Evolutionary conservation across 2,329 filamentous ascomycete species (phyloP).

Genomic region (Apiospora kogelbergensis): DNA sequence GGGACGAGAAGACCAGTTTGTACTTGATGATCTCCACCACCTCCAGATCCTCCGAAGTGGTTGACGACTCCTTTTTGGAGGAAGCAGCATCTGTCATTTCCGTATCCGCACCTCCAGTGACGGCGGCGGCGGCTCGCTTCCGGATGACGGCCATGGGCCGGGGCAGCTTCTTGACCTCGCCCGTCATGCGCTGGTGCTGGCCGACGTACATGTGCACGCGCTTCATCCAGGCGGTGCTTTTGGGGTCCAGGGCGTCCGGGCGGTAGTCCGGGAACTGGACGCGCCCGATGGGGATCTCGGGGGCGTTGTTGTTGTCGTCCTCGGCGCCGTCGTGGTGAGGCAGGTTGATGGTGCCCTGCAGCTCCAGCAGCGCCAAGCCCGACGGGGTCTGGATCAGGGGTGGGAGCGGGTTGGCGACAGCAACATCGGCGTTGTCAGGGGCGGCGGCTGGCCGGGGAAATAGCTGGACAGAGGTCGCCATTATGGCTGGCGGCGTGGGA

Average conservation of each 20-base stretch:
- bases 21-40: constrained; percentile 84
- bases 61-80: constrained; percentile 28
- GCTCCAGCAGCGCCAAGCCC: constrained; percentile 84
- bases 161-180: constrained; percentile 84
- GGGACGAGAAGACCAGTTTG: constrained; percentile 80
- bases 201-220: constrained; percentile 86
- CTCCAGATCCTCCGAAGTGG: constrained; percentile 61
- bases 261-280: constrained; percentile 78
- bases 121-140: constrained; percentile 38
- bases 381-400: constrained; percentile 83
- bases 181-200: constrained; percentile 82
- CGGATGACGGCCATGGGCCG: constrained; percentile 78
- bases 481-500: constrained; percentile 9
- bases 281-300: constrained; percentile 62
- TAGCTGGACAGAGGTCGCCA: constrained; percentile 38
- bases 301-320: constrained; percentile 28
- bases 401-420: constrained; percentile 61
- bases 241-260: constrained; percentile 43
- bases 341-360: constrained; percentile 88
- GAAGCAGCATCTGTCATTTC: constrained; percentile 33
- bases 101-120: neutral
- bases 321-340: constrained; percentile 38
- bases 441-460: constrained; percentile 34
- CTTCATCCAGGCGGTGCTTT: constrained; percentile 81
- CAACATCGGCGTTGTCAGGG: constrained; percentile 5